These are phyloP conservation scores for Raddia distichophylla DNA, from an alignment of 176 grass and related monocot species.

Conservation along the genomic window DNA sequence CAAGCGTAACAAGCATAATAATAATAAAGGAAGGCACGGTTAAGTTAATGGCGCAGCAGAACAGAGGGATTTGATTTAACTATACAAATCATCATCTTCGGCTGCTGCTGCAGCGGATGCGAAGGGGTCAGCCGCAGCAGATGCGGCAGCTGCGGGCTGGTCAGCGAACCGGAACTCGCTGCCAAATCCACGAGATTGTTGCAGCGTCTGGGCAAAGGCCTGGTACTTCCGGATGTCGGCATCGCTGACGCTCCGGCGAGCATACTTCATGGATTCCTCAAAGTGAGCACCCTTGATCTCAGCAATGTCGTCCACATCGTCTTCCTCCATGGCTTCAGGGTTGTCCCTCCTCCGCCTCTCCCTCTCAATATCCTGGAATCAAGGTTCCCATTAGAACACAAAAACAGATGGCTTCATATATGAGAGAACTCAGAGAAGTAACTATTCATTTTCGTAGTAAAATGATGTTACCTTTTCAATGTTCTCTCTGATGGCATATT, in stretches of 20 bases:
- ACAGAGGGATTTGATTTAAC: constrained; percentile 29
- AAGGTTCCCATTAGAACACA: not conserved
- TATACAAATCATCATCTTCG: constrained; percentile 89
- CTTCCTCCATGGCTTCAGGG: constrained; percentile 89
- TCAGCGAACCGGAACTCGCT: constrained; percentile 84
- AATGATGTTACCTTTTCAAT: constrained; percentile 66
- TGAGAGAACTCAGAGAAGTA: not conserved
- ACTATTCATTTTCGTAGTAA: not conserved
- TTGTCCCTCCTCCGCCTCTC: constrained; percentile 69
- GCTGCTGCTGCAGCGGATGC: constrained; percentile 47
- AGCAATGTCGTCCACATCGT: constrained; percentile 67
- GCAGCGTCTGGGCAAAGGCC: constrained; percentile 85
- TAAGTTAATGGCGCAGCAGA: not conserved
- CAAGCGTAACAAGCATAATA: not conserved
- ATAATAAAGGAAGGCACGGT: not conserved
- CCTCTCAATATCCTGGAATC: constrained; percentile 78
- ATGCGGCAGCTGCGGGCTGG: constrained; percentile 10
- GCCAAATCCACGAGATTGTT: constrained; percentile 81
- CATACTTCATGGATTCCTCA: constrained; percentile 91
- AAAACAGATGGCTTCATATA: not conserved
- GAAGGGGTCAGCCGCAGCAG: constrained; percentile 54
- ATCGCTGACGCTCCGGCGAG: constrained; percentile 77
- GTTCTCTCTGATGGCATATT: constrained; percentile 90
- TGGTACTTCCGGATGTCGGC: constrained; percentile 88
- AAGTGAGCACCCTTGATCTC: constrained; percentile 85